Conservation (phyloP, 2,329 filamentous ascomycete species). For the Byssoonygena ceratinophila region DNA sequence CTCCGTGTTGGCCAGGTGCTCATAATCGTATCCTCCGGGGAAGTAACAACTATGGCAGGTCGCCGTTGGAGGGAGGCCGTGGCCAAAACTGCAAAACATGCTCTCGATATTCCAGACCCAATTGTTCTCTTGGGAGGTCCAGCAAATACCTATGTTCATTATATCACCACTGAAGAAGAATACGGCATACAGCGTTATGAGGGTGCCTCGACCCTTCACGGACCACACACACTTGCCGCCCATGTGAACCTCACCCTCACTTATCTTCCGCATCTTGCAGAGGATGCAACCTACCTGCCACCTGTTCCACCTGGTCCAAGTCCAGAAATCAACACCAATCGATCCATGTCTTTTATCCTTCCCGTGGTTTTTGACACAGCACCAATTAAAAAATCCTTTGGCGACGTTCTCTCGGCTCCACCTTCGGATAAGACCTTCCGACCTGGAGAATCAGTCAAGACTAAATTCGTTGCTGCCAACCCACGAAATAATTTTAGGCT, state of each 20-base stretch:
- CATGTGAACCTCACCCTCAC: constrained; percentile 78
- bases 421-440: constrained; percentile 47
- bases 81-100: constrained; percentile 42
- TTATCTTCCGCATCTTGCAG: constrained; percentile 56
- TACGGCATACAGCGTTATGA: constrained; percentile 83
- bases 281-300: constrained; percentile 35
- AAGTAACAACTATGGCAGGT: constrained; percentile 87
- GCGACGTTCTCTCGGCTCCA: constrained; percentile 49
- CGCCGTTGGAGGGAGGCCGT: constrained; percentile 73
- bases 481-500: constrained; percentile 77
- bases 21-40: constrained; percentile 73
- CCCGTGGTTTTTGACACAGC: constrained; percentile 64
- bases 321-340: constrained; percentile 68
- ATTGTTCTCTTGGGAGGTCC: constrained; percentile 79
- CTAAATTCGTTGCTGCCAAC: constrained; percentile 73
- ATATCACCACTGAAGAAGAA: constrained; percentile 68
- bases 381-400: constrained; percentile 58
- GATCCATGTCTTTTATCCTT: constrained; percentile 68
- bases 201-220: constrained; percentile 84
- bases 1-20: constrained; percentile 75
- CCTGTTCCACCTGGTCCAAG: constrained; percentile 44
- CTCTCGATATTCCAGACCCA: constrained; percentile 44
- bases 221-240: constrained; percentile 68
- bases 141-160: constrained; percentile 82
- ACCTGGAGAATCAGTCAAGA: constrained; percentile 52